Evolutionary conservation across 1,139 yeast genomes (phyloP).

Genomic region (Taphrina deformans): DNA sequence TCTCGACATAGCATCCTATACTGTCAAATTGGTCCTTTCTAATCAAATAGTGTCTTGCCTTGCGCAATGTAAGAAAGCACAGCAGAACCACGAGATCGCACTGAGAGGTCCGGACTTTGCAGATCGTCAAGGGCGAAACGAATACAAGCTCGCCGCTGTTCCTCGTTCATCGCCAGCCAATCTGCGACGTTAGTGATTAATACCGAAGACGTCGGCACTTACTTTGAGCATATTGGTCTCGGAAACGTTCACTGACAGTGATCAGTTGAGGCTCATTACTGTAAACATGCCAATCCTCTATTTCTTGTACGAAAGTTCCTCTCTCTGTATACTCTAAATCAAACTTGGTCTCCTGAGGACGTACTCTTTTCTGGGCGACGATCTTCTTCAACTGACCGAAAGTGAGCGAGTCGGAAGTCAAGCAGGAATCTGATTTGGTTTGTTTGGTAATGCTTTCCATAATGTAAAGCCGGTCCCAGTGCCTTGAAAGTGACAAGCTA

Average conservation of each 20-base stretch:
- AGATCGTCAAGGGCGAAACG: neutral
- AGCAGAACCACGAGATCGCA: slow-evolving; percentile 38
- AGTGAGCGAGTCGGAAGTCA: slow-evolving; percentile 27
- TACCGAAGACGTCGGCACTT: no score
- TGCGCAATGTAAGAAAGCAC: slow-evolving; percentile 47
- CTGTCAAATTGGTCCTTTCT: neutral
- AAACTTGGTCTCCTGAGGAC: slow-evolving; percentile 39
- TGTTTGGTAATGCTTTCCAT: neutral
- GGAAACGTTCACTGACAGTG: neutral
- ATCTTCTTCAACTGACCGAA: slow-evolving; percentile 18
- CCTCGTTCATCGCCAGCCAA: neutral
- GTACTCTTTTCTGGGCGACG: neutral
- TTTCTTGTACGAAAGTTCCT: slow-evolving; percentile 41
- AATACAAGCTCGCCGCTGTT: neutral
- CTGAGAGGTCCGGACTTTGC: slow-evolving; percentile 33
- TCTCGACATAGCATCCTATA: slow-evolving; percentile 43
- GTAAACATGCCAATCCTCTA: slow-evolving; percentile 47
- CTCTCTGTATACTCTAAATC: slow-evolving; percentile 42
- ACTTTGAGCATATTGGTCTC: neutral
- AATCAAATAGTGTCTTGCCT: slow-evolving; percentile 16
- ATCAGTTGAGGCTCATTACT: slow-evolving; percentile 39
- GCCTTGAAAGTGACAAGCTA: no score
- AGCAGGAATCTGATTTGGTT: neutral
- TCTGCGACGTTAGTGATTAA: neutral
- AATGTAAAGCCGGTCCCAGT: no score